Percentiles rank a stretch among this genome's conserved stretches.
Conservation (phyloP, 345 rosid species). For the Reutealis trisperma region DNA sequence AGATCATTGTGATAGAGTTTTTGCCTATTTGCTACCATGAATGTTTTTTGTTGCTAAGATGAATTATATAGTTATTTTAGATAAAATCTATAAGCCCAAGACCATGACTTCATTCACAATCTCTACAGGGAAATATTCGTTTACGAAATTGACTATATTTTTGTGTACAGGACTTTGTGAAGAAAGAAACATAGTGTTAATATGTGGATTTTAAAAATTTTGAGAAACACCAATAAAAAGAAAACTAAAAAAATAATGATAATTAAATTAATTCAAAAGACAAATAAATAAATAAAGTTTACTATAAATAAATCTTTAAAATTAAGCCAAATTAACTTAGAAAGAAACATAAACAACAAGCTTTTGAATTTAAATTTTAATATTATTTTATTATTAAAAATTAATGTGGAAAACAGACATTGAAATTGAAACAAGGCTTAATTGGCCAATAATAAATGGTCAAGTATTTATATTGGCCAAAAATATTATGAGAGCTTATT, state of each 20-base stretch:
- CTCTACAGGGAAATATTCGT: neutral
- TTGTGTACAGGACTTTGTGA: constrained; percentile 29
- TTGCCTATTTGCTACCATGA: too few relatives aligned
- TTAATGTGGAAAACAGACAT: too few relatives aligned
- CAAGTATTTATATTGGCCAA: too few relatives aligned
- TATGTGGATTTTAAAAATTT: too few relatives aligned
- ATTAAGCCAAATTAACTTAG: neutral
- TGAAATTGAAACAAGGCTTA: too few relatives aligned
- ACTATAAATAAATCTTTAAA: neutral
- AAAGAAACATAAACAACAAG: neutral
- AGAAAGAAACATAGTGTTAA: too few relatives aligned
- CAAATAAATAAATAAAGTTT: neutral
- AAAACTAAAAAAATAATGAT: neutral
- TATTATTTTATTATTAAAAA: too few relatives aligned
- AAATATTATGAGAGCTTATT: too few relatives aligned
- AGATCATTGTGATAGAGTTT: too few relatives aligned
- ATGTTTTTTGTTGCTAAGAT: too few relatives aligned
- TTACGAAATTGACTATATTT: neutral
- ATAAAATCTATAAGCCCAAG: constrained; percentile 6
- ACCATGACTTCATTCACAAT: constrained; percentile 32
- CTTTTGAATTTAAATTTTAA: neutral
- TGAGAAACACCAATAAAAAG: constrained; percentile 17
- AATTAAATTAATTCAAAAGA: neutral
- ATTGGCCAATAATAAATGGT: too few relatives aligned
- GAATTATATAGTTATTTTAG: neutral